These are phyloP conservation scores for Diospyros lotus DNA, from an alignment of 148 eudicot species.

Conservation along the genomic window DNA sequence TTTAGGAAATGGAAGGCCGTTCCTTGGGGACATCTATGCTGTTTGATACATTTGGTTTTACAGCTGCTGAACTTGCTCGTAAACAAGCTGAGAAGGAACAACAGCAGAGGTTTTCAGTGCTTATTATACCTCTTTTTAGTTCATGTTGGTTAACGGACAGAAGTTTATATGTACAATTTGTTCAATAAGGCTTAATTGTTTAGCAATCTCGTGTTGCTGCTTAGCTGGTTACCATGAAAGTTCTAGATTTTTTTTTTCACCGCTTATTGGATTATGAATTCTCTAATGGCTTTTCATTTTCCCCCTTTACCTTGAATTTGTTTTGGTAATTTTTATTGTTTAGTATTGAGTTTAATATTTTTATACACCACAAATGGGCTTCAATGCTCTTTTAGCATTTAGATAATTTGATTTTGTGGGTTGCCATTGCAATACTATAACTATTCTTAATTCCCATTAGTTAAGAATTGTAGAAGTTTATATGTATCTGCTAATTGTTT, in stretches of 20 bases:
- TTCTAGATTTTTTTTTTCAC: constrained; percentile 4
- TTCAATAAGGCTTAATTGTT: background rate
- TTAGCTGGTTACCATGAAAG: background rate
- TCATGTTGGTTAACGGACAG: background rate
- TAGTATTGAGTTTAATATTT: background rate
- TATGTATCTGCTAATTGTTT: too few species aligned
- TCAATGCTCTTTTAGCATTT: too few species aligned
- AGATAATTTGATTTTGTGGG: too few species aligned
- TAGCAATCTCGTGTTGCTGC: background rate
- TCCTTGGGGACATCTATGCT: constrained; percentile 78
- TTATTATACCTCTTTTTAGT: constrained; percentile 4
- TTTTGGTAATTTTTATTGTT: too few species aligned
- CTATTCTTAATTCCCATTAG: too few species aligned
- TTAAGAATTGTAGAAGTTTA: too few species aligned
- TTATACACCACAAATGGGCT: too few species aligned
- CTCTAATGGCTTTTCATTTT: background rate
- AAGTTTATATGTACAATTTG: background rate
- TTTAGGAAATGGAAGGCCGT: constrained; percentile 78
- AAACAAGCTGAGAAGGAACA: constrained; percentile 87
- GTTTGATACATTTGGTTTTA: constrained; percentile 91
- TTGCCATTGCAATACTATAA: too few species aligned
- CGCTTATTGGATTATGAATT: constrained; percentile 1
- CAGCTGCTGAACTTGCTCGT: constrained; percentile 82
- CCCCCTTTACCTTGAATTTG: background rate
- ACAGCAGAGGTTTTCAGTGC: constrained; percentile 54